Conservation (phyloP, 192 early-diverging fungal genomes). For the Umbelopsis sp. region DNA sequence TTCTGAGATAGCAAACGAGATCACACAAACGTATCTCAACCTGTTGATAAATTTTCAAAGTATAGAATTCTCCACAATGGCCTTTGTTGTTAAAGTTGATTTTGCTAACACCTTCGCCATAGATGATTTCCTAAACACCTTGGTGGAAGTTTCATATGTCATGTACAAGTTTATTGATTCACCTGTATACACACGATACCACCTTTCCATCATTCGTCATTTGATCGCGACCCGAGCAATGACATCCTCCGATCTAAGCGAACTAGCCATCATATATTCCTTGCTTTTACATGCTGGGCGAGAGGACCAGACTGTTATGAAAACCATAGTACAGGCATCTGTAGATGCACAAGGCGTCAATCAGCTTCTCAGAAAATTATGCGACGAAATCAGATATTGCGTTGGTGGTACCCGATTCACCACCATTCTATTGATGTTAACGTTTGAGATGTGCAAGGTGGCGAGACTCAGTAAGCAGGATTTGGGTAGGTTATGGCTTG, state of each 20-base stretch:
- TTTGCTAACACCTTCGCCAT: background rate
- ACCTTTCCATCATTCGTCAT: slow-evolving; percentile 33
- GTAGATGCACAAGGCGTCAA: slow-evolving; percentile 24
- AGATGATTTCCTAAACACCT: slow-evolving; percentile 53
- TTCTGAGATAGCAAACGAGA: slow-evolving; percentile 26
- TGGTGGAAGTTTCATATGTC: slow-evolving; percentile 43
- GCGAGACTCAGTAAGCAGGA: slow-evolving; percentile 54
- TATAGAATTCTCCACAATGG: slow-evolving; percentile 7
- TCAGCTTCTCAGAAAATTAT: slow-evolving; percentile 49
- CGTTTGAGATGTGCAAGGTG: slow-evolving; percentile 64
- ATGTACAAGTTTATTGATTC: slow-evolving; percentile 60
- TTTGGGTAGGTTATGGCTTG: slow-evolving; percentile 43
- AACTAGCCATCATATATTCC: slow-evolving; percentile 50
- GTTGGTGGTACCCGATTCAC: slow-evolving; percentile 43
- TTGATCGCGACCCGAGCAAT: slow-evolving; percentile 32
- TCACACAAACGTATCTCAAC: slow-evolving; percentile 26
- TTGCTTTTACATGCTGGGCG: slow-evolving; percentile 51
- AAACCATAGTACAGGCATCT: slow-evolving; percentile 38
- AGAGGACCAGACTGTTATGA: slow-evolving; percentile 46
- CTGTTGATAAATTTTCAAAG: slow-evolving; percentile 40
- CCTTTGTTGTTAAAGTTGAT: background rate
- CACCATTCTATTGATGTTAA: slow-evolving; percentile 50
- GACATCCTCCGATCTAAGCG: slow-evolving; percentile 26
- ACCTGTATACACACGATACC: slow-evolving; percentile 43
- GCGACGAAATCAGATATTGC: slow-evolving; percentile 42